Conservation (phyloP, 78 protist genomes). For the Pelomyxa schiedti region DNA sequence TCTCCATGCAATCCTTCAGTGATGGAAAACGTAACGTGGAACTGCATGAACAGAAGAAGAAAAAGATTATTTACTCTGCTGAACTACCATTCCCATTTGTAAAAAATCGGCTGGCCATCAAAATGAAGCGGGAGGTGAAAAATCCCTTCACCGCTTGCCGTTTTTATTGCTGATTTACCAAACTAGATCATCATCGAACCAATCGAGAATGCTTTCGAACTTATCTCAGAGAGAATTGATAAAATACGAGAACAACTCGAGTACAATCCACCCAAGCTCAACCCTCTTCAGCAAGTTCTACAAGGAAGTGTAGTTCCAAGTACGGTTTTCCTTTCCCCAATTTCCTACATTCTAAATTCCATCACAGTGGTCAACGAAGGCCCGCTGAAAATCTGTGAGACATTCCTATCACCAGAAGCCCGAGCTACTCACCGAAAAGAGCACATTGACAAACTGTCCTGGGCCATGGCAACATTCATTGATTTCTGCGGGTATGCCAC, state of each 20-base stretch:
- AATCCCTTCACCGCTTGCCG: too few relatives aligned
- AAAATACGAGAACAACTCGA: neutral
- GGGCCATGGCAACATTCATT: neutral
- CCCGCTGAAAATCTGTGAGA: neutral
- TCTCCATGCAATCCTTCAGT: neutral
- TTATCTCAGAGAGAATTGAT: neutral
- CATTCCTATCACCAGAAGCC: neutral
- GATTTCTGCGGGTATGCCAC: neutral
- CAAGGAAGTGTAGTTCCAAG: neutral
- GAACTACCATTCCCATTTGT: neutral
- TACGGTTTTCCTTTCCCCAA: neutral
- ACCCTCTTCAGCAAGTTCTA: neutral
- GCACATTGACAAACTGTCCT: neutral
- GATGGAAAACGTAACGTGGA: neutral
- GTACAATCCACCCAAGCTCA: neutral
- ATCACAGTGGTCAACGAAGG: neutral
- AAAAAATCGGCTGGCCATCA: neutral
- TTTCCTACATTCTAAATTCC: neutral
- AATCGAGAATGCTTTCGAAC: neutral
- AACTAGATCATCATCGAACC: neutral
- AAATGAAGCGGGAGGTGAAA: too few relatives aligned
- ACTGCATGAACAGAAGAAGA: neutral
- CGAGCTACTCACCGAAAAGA: neutral
- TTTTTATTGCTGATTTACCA: too few relatives aligned
- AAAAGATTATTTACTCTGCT: neutral